Conservation (phyloP, 768 basidiomycete genomes). For the Boletus speciosus region DNA sequence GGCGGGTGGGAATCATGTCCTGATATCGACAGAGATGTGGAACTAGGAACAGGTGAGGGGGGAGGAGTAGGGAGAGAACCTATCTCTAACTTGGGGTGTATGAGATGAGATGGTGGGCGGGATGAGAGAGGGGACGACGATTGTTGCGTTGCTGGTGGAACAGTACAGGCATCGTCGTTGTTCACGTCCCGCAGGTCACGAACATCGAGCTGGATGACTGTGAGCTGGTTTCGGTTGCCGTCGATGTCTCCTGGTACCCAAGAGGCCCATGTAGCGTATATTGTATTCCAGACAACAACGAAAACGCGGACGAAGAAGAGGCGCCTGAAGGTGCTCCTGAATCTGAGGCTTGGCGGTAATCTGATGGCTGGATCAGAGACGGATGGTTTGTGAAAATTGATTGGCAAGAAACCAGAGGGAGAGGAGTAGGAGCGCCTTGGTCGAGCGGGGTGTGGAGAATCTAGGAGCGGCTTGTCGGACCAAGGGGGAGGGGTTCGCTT, state of each 20-base stretch:
- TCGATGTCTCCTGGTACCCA: constrained; percentile 28
- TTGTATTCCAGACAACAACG: constrained; percentile 63
- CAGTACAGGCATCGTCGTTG: constrained; percentile 15
- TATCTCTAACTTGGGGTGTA: constrained; percentile 12
- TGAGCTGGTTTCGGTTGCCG: constrained; percentile 6
- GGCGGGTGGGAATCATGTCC: constrained; percentile 9
- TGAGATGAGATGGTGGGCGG: constrained; percentile 17
- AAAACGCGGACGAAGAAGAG: constrained; percentile 72
- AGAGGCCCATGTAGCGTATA: constrained; percentile 62
- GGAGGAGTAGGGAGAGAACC: constrained; percentile 25
- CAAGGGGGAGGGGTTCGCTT: constrained; percentile 50
- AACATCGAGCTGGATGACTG: constrained; percentile 4
- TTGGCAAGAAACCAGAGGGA: constrained; percentile 46
- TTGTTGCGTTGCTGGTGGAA: constrained; percentile 18
- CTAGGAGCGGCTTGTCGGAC: constrained; percentile 51
- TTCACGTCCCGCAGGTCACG: constrained; percentile 7
- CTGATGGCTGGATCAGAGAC: constrained; percentile 32
- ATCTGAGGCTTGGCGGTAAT: constrained; percentile 39
- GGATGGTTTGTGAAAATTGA: constrained; percentile 34
- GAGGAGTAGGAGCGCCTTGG: constrained; percentile 64
- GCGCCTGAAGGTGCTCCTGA: constrained; percentile 44
- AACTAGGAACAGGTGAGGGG: constrained; percentile 16
- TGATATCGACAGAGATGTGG: constrained; percentile 10
- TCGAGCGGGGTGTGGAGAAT: constrained; percentile 24
- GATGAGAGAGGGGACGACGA: constrained; percentile 22